A percentile compares a stretch with the other conserved stretches of the same genome.
Conservation (phyloP, 2,329 filamentous ascomycete genomes). For the Botrytis galanthina region DNA sequence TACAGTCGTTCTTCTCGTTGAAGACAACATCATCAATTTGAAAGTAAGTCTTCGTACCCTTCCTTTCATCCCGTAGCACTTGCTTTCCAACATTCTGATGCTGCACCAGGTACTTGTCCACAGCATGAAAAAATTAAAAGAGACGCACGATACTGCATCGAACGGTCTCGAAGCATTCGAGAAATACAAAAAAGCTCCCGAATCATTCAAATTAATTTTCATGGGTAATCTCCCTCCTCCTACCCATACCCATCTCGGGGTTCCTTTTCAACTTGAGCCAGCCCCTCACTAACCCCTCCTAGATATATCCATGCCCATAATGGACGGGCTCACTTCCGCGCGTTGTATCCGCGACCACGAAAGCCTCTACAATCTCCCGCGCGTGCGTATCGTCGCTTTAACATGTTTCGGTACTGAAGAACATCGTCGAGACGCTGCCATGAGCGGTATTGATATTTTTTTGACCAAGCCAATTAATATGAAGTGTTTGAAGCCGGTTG, state of each 20-base stretch:
- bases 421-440: constrained; percentile 47
- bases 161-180: constrained; percentile 49
- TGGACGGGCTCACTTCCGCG: constrained; percentile 50
- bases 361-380: constrained; percentile 40
- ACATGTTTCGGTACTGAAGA: constrained; percentile 50
- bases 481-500: constrained; percentile 26
- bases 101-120: constrained; percentile 27
- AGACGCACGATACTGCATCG: constrained; percentile 39
- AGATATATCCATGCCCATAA: constrained; percentile 56
- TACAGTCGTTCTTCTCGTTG: constrained; percentile 39
- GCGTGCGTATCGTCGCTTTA: constrained; percentile 49
- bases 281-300: constrained; percentile 6
- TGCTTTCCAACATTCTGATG: not conserved
- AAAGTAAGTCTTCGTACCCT: constrained; percentile 23
- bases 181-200: constrained; percentile 26
- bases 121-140: constrained; percentile 29
- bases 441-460: constrained; percentile 52
- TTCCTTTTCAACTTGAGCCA: not conserved
- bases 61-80: not conserved
- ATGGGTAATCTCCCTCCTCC: constrained; percentile 33
- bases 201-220: constrained; percentile 35
- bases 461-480: constrained; percentile 49
- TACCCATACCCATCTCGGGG: not conserved
- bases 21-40: constrained; percentile 43
- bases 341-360: constrained; percentile 49